Evolutionary conservation across 176 grass and related monocot species (phyloP).

Genomic region (Rhynchospora breviuscula): DNA sequence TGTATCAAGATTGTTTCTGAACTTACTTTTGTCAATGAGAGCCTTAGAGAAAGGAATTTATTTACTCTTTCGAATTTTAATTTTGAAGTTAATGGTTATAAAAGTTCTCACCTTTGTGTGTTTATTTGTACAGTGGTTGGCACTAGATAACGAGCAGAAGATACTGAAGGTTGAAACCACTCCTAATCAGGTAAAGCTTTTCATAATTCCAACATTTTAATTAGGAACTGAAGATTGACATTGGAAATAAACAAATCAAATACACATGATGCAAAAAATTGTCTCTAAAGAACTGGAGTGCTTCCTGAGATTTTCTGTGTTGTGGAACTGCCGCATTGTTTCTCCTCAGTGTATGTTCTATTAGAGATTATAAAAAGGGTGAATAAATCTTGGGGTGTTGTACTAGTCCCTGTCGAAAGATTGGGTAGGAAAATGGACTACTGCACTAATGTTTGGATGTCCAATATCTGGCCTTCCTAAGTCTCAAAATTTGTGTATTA

Average conservation of each 20-base stretch:
- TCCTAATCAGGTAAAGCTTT: conserved; percentile 76
- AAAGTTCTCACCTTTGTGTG: neutral
- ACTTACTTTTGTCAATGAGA: neutral
- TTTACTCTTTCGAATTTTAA: neutral
- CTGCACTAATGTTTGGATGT: too few relatives aligned
- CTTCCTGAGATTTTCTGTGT: neutral
- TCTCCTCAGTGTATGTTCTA: neutral
- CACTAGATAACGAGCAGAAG: conserved; percentile 86
- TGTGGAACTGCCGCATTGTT: neutral
- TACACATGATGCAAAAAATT: neutral
- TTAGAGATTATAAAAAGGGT: neutral
- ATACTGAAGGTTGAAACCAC: conserved; percentile 92
- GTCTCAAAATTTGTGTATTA: too few relatives aligned
- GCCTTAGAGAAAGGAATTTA: neutral
- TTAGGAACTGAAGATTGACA: neutral
- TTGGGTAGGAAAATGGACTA: too few relatives aligned
- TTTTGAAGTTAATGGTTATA: conserved; percentile 7
- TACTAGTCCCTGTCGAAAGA: too few relatives aligned
- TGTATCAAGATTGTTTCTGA: neutral
- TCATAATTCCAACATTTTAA: conserved; percentile 7
- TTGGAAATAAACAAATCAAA: neutral
- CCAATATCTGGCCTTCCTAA: too few relatives aligned
- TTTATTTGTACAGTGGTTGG: conserved; percentile 62
- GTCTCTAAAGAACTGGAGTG: neutral
- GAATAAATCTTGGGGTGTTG: too few relatives aligned